These are phyloP conservation scores for Plantago coronopus DNA, from an alignment of 305 asterid species.

Conservation along the genomic window DNA sequence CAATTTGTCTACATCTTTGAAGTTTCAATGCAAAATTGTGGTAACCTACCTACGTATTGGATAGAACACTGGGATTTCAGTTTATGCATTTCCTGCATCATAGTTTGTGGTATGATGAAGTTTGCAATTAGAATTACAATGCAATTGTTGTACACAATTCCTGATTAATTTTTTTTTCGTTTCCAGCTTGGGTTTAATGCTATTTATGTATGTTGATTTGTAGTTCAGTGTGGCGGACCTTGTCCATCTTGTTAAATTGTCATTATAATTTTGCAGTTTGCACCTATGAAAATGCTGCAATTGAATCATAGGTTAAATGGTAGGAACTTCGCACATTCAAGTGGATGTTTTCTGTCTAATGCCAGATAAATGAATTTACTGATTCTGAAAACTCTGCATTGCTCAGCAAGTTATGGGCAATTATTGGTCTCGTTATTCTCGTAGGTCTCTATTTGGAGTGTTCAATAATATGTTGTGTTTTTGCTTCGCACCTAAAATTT, in stretches of 20 bases:
- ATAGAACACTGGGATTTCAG: not conserved
- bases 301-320: not conserved
- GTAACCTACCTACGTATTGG: not conserved
- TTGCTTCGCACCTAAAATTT: not conserved
- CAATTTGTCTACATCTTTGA: not conserved
- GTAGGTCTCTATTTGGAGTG: not conserved
- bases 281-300: not conserved
- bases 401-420: conserved; percentile 7
- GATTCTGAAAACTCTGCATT: not conserved
- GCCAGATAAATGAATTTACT: not conserved
- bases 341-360: not conserved
- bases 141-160: not conserved
- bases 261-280: not conserved
- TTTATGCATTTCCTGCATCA: not conserved
- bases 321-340: not conserved
- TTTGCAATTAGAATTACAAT: not conserved
- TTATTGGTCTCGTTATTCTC: not conserved
- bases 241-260: not conserved
- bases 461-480: not conserved
- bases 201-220: not conserved
- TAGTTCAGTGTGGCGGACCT: conserved; percentile 5
- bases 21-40: not conserved
- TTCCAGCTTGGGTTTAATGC: not conserved
- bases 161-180: not conserved
- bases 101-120: not conserved